Evolutionary conservation across 306 rosid genomes (phyloP).

Genomic region (Carpinus viminea): DNA sequence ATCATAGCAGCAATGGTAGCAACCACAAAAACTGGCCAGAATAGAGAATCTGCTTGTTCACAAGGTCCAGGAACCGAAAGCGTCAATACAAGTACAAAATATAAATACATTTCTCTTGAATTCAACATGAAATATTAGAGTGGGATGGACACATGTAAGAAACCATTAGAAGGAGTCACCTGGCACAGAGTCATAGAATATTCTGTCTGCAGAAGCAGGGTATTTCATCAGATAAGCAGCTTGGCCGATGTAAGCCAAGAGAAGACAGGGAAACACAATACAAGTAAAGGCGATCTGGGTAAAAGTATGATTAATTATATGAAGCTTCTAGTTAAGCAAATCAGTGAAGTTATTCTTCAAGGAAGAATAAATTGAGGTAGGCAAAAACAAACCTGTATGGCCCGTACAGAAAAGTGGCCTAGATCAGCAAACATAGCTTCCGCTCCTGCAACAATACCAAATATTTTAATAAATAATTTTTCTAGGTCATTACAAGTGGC

Average conservation of each 20-base stretch:
- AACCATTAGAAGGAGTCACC: slow-evolving; percentile 49
- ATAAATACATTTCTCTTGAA: slow-evolving; percentile 13
- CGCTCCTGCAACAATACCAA: slow-evolving; percentile 57
- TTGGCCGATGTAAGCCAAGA: slow-evolving; percentile 96
- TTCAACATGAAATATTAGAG: slow-evolving; percentile 14
- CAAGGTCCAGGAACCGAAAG: slow-evolving; percentile 28
- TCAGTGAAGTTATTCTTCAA: slow-evolving; percentile 5
- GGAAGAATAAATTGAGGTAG: slow-evolving; percentile 22
- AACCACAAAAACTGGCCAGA: slow-evolving; percentile 91
- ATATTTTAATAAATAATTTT: background rate
- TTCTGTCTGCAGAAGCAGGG: slow-evolving; percentile 45
- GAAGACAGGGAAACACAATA: slow-evolving; percentile 94
- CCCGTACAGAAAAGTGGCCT: slow-evolving; percentile 82
- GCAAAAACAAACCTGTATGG: slow-evolving; percentile 70
- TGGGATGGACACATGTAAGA: slow-evolving; percentile 10
- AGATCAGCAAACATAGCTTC: slow-evolving; percentile 99
- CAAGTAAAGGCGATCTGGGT: slow-evolving; percentile 81
- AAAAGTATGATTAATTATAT: slow-evolving; percentile 10
- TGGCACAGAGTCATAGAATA: slow-evolving; percentile 90
- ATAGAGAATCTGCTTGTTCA: slow-evolving; percentile 65
- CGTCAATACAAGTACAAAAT: slow-evolving; percentile 15
- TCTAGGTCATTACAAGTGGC: too few species aligned
- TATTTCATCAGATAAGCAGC: slow-evolving; percentile 75
- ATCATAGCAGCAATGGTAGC: slow-evolving; percentile 97
- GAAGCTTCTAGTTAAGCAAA: slow-evolving; percentile 9